Percentiles rank a stretch among this genome's conserved stretches.
These are phyloP conservation scores for Naegleria gruberi DNA, from an alignment of 208 protist species.

Conservation along the genomic window DNA sequence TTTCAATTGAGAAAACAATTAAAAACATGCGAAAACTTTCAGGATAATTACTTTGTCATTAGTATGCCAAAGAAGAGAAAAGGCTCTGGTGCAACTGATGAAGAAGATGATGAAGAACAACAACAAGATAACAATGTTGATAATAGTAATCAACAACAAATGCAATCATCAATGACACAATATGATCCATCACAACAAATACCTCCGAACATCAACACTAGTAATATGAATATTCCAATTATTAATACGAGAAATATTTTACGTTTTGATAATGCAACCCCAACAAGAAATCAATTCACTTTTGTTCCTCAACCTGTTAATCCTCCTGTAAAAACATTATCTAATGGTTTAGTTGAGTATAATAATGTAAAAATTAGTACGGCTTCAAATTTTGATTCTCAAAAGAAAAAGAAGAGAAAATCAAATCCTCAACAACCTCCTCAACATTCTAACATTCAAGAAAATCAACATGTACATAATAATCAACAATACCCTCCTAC, in stretches of 20 bases:
- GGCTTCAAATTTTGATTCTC: neutral
- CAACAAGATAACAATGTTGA: no score
- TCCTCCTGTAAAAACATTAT: neutral
- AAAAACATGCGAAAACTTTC: neutral
- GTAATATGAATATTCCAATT: neutral
- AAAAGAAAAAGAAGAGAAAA: neutral
- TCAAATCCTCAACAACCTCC: neutral
- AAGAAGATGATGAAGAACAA: neutral
- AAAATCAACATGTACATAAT: neutral
- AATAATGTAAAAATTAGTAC: neutral
- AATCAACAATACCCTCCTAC: neutral
- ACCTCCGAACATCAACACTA: neutral
- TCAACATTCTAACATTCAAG: neutral
- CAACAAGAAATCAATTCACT: neutral
- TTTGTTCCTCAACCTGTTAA: neutral
- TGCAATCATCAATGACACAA: neutral
- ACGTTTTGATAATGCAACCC: neutral
- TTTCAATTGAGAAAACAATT: conserved; percentile 11
- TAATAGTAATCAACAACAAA: no score
- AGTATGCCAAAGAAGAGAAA: neutral
- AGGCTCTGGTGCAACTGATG: neutral
- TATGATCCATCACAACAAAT: neutral
- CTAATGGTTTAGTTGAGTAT: neutral
- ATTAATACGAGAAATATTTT: neutral
- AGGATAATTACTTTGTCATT: neutral